Base-by-base conservation (phyloP, 2,329 filamentous ascomycete species). In the Fusarium euwallaceae region DNA sequence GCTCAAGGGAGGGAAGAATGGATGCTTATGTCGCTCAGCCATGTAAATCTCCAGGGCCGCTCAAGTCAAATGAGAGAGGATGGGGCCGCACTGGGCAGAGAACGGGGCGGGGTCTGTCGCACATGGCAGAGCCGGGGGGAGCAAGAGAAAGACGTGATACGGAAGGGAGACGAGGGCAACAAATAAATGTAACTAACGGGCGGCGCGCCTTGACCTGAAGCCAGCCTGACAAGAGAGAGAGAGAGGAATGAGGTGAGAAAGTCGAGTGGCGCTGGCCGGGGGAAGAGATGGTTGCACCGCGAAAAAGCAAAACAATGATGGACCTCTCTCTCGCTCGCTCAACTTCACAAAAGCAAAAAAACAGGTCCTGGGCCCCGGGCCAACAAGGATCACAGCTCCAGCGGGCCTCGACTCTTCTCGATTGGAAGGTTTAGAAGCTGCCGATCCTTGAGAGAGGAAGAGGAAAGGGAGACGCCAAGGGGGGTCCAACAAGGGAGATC, bases 161-260 rank as follows among this genome's bases (percentile, higher is more conserved):
- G 59, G 62, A 68, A 70, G 66, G 69, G 66, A 70, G 69, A 48
- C 45, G 48, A 71, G 64, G 58, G 62, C 65, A 62, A 67, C 65
- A 62, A 67, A 72, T 79, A 74, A 74, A 70, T 74, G 69, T 67
- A 77, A 64, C 72, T 73, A 79, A 75, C 72, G 66, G 67, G 70
- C 69, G 66, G 66, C 72, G 71, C 69, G 66, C 72, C 72, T 69
- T 75, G 56, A 37, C 64, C 41, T 39, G 37, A 12, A 34, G 32
- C 32, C 32, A 34, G 32, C 37, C 37, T 43, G 20, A 43, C 41
- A 43, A 43, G 37, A 60, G 24, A 27, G 29, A 29, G 27, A 29
- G 29, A 29, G 62, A 78, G 77, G 77, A 78, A 79, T 77, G 77
- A 72, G 70, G 70, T 76, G 77, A 67, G 70, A 71, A 67, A 55